Conservation (phyloP, 192 early-diverging fungal species). For the Funneliformis mosseae region DNA sequence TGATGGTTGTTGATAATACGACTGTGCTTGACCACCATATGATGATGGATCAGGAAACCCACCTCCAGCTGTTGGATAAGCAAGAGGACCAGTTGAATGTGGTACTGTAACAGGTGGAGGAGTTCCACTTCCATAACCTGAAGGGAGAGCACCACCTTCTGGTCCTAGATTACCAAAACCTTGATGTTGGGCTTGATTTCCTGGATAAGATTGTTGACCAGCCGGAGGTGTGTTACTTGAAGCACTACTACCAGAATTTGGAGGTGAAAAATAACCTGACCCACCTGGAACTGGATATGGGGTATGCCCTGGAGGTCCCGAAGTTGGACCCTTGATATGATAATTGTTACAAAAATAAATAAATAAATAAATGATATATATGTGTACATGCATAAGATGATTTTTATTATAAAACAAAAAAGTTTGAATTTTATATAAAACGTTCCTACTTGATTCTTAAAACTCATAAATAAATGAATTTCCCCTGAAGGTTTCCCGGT, state of each 20-base stretch:
- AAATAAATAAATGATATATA: too few relatives aligned
- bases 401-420: too few relatives aligned
- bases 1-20: too few relatives aligned
- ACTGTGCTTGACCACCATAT: neutral
- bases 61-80: neutral
- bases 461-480: constrained; percentile 6
- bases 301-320: neutral
- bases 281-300: neutral
- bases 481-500: constrained; percentile 12
- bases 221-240: too few relatives aligned
- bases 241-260: neutral
- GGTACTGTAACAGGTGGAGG: neutral
- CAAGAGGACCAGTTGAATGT: neutral
- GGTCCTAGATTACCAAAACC: neutral
- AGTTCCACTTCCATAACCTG: neutral
- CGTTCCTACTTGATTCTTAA: neutral
- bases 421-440: neutral
- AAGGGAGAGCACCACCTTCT: neutral
- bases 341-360: neutral
- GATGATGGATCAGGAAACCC: neutral
- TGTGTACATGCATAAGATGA: too few relatives aligned
- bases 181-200: neutral
- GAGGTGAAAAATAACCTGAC: neutral
- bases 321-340: neutral
- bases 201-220: neutral